These are phyloP conservation scores for Colletotrichum tofieldiae DNA, from an alignment of 2,329 filamentous ascomycete genomes.

Conservation along the genomic window DNA sequence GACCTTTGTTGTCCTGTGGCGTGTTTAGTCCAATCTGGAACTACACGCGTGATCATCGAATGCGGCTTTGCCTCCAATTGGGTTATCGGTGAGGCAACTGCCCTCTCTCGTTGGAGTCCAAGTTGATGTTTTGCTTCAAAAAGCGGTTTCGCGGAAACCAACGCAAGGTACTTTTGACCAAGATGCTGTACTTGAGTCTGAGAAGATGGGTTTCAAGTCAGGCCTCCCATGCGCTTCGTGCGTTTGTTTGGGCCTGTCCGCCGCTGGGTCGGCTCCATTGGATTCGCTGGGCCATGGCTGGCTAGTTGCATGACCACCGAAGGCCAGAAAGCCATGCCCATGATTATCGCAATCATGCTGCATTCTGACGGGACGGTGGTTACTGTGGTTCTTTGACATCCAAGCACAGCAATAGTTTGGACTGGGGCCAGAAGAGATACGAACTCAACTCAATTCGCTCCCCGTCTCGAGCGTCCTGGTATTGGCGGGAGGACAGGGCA, in stretches of 20 bases:
- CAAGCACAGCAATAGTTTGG: conserved; percentile 15
- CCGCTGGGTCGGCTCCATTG: conserved; percentile 20
- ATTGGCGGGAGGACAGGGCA: background rate
- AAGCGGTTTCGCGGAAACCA: conserved; percentile 15
- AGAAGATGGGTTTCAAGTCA: conserved; percentile 28
- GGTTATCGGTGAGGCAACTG: background rate
- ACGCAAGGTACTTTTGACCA: conserved; percentile 29
- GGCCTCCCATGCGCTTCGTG: conserved; percentile 34
- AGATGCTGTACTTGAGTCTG: background rate
- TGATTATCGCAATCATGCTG: conserved; percentile 6
- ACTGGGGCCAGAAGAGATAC: conserved; percentile 8
- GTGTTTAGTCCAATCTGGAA: background rate
- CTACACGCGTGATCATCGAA: conserved; percentile 14
- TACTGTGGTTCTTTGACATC: conserved; percentile 4
- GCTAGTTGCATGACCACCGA: conserved; percentile 26
- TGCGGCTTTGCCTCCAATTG: conserved; percentile 9
- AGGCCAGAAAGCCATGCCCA: conserved; percentile 15
- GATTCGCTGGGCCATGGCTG: conserved; percentile 14
- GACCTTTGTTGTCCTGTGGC: background rate
- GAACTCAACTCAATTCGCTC: conserved; percentile 8
- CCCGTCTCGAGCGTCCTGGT: background rate
- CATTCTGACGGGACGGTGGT: background rate
- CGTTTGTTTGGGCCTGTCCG: conserved; percentile 34
- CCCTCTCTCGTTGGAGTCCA: background rate
- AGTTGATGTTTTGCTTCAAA: conserved; percentile 1